A percentile compares a stretch with the other conserved stretches of the same genome.
These are phyloP conservation scores for Apiospora arundinis DNA, from an alignment of 2,329 filamentous ascomycete genomes.

Conservation along the genomic window DNA sequence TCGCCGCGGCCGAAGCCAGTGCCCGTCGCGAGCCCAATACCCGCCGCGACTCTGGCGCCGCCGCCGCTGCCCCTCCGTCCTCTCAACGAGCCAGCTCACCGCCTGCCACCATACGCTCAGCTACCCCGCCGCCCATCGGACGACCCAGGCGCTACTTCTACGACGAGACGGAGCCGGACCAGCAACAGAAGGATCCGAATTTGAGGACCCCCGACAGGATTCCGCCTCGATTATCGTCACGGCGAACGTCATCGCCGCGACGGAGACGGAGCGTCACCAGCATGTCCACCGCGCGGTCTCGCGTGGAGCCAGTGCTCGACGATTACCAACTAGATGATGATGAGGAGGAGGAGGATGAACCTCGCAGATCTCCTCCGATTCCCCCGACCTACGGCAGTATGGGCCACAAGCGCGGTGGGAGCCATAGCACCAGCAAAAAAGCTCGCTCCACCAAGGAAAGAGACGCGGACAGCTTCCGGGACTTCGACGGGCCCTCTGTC, in stretches of 20 bases:
- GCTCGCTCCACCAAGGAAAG: not conserved
- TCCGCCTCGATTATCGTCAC: not conserved
- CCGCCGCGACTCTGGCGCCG: not conserved
- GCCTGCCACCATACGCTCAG: not conserved
- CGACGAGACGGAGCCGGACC: not conserved
- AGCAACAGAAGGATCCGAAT: not conserved
- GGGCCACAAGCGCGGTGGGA: not conserved
- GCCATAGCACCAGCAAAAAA: not conserved
- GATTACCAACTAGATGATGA: not conserved
- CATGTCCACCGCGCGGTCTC: not conserved
- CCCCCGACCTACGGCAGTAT: not conserved
- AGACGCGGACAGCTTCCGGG: not conserved
- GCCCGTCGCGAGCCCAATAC: not conserved
- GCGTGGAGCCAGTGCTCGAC: not conserved
- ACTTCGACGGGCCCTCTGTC: not conserved
- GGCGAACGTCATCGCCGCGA: not conserved
- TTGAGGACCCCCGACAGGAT: not conserved
- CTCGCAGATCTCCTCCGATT: not conserved
- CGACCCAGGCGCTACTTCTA: not conserved
- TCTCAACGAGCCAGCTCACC: not conserved
- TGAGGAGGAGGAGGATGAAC: not conserved
- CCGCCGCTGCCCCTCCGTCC: not conserved
- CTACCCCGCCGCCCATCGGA: not conserved
- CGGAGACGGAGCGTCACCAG: not conserved
- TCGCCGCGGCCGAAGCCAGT: not conserved